phyloP scores from a whole-genome alignment of 495 filamentous ascomycete genomes.

The Annulohypoxylon moriforme region DNA sequence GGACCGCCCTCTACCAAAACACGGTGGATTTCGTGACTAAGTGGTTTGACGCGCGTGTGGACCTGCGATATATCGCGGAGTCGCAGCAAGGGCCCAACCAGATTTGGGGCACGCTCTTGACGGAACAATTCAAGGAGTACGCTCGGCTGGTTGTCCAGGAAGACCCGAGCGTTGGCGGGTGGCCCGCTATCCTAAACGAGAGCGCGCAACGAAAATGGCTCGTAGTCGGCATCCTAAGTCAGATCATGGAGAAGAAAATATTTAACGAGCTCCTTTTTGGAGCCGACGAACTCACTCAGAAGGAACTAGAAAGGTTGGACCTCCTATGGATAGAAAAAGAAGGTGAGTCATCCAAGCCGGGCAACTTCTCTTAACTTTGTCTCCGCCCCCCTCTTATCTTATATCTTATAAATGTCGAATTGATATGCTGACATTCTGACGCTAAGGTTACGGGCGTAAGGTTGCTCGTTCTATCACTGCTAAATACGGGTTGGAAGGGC shows the following conservation, averaged over 20 bases:
- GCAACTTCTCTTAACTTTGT: not conserved
- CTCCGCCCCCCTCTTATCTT: not conserved
- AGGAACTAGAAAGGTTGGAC: conserved; percentile 53
- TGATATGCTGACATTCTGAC: not conserved
- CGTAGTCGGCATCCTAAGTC: conserved; percentile 54
- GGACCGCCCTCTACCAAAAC: conserved; percentile 24
- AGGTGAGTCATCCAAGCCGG: conserved; percentile 46
- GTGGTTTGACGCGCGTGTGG: conserved; percentile 36
- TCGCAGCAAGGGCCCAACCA: not conserved
- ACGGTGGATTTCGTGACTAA: conserved; percentile 28
- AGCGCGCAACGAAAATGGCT: conserved; percentile 52
- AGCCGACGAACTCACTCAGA: conserved; percentile 39
- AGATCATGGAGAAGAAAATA: conserved; percentile 56
- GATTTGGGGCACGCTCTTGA: conserved; percentile 38
- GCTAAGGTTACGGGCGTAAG: conserved; percentile 58
- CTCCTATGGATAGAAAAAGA: conserved; percentile 48
- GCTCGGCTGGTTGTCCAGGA: conserved; percentile 50
- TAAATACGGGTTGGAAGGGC: conserved; percentile 42
- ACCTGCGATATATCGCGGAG: conserved; percentile 2
- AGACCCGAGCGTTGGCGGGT: conserved; percentile 51
- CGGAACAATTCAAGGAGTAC: conserved; percentile 51
- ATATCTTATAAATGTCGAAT: not conserved
- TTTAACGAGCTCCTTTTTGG: conserved; percentile 61
- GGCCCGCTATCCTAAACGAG: conserved; percentile 54
- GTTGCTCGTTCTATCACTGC: conserved; percentile 47